A percentile compares a stretch with the other conserved stretches of the same genome.
Conservation (phyloP, 2,329 filamentous ascomycete species). For the Colletotrichum cordylinicola region DNA sequence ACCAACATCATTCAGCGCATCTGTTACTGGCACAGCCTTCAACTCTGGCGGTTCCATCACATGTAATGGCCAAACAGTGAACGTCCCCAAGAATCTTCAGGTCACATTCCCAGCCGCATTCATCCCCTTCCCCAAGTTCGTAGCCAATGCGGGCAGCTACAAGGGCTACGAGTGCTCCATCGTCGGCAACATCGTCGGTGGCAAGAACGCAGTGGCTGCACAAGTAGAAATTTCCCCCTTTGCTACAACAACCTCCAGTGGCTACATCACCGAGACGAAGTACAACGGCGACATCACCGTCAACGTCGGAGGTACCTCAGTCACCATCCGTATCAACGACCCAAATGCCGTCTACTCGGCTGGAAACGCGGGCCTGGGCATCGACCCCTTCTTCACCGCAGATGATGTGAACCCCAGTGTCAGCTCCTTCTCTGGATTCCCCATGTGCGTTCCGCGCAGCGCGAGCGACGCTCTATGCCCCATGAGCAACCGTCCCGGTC, state of each 20-base stretch:
- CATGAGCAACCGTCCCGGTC: conserved; percentile 34
- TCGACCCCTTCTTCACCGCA: conserved; percentile 46
- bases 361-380: conserved; percentile 31
- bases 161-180: conserved; percentile 28
- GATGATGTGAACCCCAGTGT: conserved; percentile 53
- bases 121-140: conserved; percentile 25
- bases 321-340: conserved; percentile 45
- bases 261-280: conserved; percentile 39
- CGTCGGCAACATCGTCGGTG: conserved; percentile 42
- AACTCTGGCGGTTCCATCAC: conserved; percentile 23
- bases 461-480: conserved; percentile 39
- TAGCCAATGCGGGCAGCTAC: background rate
- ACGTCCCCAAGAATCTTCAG: conserved; percentile 25
- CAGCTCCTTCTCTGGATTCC: conserved; percentile 52
- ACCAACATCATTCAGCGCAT: conserved; percentile 9
- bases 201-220: conserved; percentile 38
- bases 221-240: conserved; percentile 42
- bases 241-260: conserved; percentile 37
- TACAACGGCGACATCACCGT: conserved; percentile 40
- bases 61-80: conserved; percentile 21
- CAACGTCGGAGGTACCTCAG: conserved; percentile 29
- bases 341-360: conserved; percentile 47
- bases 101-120: conserved; percentile 25
- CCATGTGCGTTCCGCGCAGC: conserved; percentile 56
- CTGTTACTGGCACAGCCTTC: background rate